Evolutionary conservation across 129 eudicot species (phyloP).

Genomic region (Oenanthe sinensis): DNA sequence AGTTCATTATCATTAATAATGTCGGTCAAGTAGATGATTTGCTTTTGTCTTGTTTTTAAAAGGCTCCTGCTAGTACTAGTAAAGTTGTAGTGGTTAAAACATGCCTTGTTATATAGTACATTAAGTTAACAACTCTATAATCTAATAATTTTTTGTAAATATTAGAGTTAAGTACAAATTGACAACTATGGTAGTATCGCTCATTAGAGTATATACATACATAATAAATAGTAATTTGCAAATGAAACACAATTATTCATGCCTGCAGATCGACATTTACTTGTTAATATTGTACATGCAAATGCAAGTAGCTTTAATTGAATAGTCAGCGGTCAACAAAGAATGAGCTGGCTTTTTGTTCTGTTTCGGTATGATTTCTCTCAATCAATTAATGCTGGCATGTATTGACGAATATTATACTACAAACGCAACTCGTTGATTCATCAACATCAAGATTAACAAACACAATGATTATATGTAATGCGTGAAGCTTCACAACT

Average conservation of each 20-base stretch:
- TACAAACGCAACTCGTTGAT: not conserved
- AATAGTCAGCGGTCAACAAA: not conserved
- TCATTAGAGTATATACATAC: no score
- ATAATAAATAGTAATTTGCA: no score
- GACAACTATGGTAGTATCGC: no score
- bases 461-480: not conserved
- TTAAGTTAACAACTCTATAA: no score
- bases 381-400: not conserved
- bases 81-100: not conserved
- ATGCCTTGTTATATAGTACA: no score
- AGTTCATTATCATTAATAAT: not conserved
- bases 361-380: not conserved
- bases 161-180: no score
- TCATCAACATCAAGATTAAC: not conserved
- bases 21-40: not conserved
- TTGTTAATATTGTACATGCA: not conserved
- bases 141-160: no score
- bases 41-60: not conserved
- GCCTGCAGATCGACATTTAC: no score
- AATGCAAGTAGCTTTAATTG: not conserved
- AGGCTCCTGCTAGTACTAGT: not conserved
- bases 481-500: not conserved
- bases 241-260: no score
- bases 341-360: not conserved
- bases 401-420: not conserved